Evolutionary conservation across 352 stramenopile species (phyloP).

Genomic region (Globisporangium heterothallicum): DNA sequence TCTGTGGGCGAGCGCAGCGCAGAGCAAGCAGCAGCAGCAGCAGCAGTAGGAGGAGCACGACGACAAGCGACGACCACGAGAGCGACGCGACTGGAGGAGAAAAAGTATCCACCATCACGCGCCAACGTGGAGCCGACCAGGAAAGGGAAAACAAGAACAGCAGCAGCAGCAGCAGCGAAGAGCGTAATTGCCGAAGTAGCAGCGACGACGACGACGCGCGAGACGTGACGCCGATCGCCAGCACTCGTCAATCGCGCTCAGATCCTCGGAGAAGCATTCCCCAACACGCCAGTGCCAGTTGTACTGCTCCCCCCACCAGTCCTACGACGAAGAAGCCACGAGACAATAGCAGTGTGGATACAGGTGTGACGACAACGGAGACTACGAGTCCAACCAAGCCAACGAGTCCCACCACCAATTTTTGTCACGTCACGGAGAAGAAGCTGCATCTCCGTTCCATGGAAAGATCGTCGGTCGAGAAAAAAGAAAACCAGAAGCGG

Average conservation of each 20-base stretch:
- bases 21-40: too few relatives aligned
- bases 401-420: constrained; percentile 2
- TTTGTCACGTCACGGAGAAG: constrained; percentile 30
- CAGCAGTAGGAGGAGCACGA: too few relatives aligned
- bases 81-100: neutral
- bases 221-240: constrained; percentile 12
- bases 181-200: constrained; percentile 11
- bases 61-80: neutral
- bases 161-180: constrained; percentile 13
- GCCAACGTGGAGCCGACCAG: neutral
- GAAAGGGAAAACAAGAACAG: neutral
- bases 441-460: constrained; percentile 59
- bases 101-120: constrained; percentile 10
- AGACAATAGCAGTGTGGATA: constrained; percentile 7
- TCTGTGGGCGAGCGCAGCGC: too few relatives aligned
- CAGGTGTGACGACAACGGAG: constrained; percentile 4
- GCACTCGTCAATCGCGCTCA: constrained; percentile 11
- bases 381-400: constrained; percentile 3
- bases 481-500: constrained; percentile 56
- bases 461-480: constrained; percentile 37
- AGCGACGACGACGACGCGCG: constrained; percentile 12
- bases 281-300: constrained; percentile 14
- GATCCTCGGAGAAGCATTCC: constrained; percentile 13
- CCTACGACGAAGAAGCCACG: constrained; percentile 18
- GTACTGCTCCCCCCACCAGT: constrained; percentile 9